phyloP scores from a whole-genome alignment of 139 green algal species.

The Chlamydomonas asymmetrica region DNA sequence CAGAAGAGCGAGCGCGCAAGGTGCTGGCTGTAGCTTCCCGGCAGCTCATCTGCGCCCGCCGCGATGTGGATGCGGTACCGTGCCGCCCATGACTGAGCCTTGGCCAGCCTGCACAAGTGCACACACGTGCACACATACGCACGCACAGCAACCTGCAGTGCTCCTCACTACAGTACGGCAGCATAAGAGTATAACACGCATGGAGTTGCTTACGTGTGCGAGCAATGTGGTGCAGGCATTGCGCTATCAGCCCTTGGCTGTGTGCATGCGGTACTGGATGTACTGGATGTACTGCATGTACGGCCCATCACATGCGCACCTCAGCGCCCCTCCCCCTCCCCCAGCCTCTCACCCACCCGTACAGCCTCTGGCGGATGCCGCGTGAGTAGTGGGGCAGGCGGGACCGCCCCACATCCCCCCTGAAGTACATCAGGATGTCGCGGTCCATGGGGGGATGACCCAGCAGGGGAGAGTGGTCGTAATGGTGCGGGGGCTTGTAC shows the following conservation, averaged over 20 bases:
- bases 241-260: too few relatives aligned
- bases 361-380: slow-evolving; percentile 22
- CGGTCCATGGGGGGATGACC: slow-evolving; percentile 16
- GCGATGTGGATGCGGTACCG: slow-evolving; percentile 25
- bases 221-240: too few relatives aligned
- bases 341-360: background rate
- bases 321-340: background rate
- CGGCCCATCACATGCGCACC: too few relatives aligned
- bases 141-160: too few relatives aligned
- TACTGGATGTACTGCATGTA: slow-evolving; percentile 19
- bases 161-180: too few relatives aligned
- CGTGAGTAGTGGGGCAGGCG: slow-evolving; percentile 7
- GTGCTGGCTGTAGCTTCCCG: slow-evolving; percentile 30
- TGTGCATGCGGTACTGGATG: slow-evolving; percentile 19
- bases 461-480: slow-evolving; percentile 27
- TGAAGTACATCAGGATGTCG: slow-evolving; percentile 32
- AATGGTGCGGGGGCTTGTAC: slow-evolving; percentile 42
- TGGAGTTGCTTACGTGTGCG: too few relatives aligned
- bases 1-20: slow-evolving; percentile 37
- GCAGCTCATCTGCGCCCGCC: slow-evolving; percentile 9
- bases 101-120: slow-evolving; percentile 29
- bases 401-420: slow-evolving; percentile 15
- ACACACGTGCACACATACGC: slow-evolving; percentile 40
- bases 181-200: too few relatives aligned
- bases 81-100: slow-evolving; percentile 7